Conservation (phyloP, 805 yeast genomes). For the Zygoascus ofunaensis region DNA sequence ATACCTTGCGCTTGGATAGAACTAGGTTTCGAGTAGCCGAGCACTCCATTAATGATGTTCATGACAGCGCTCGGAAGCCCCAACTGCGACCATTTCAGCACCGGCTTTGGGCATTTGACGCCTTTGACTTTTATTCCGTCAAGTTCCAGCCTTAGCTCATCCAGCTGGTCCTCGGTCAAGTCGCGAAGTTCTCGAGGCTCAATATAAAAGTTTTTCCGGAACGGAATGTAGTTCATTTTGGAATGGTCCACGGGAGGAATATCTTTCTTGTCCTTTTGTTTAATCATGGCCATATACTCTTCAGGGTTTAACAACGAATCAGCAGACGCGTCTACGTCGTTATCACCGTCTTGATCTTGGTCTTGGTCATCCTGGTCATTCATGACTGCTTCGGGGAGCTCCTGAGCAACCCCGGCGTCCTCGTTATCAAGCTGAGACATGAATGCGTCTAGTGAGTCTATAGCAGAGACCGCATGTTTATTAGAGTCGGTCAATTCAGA, state of each 20-base stretch:
- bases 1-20: slow-evolving; percentile 86
- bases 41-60: slow-evolving; percentile 40
- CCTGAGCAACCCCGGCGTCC: slow-evolving; percentile 1
- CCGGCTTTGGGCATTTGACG: slow-evolving; percentile 49
- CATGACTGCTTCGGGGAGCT: slow-evolving; percentile 8
- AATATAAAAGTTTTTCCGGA: slow-evolving; percentile 52
- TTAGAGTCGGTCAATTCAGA: neutral
- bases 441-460: slow-evolving; percentile 41
- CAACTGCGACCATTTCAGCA: slow-evolving; percentile 68
- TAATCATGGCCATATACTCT: slow-evolving; percentile 25
- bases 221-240: slow-evolving; percentile 39
- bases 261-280: slow-evolving; percentile 40
- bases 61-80: slow-evolving; percentile 60
- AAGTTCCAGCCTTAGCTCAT: slow-evolving; percentile 40
- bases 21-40: slow-evolving; percentile 58
- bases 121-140: slow-evolving; percentile 69
- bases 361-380: slow-evolving; percentile 10
- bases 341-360: slow-evolving; percentile 15
- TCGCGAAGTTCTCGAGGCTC: slow-evolving; percentile 46
- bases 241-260: slow-evolving; percentile 42
- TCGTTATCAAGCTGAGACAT: slow-evolving; percentile 27
- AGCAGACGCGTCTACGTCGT: slow-evolving; percentile 24
- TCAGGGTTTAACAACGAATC: slow-evolving; percentile 23
- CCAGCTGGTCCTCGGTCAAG: slow-evolving; percentile 48
- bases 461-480: slow-evolving; percentile 2